Evolutionary conservation across 768 basidiomycete species (phyloP), one percentile per base, ranked within the genome.

Genomic region (Tricholoma bakamatsutake): DNA sequence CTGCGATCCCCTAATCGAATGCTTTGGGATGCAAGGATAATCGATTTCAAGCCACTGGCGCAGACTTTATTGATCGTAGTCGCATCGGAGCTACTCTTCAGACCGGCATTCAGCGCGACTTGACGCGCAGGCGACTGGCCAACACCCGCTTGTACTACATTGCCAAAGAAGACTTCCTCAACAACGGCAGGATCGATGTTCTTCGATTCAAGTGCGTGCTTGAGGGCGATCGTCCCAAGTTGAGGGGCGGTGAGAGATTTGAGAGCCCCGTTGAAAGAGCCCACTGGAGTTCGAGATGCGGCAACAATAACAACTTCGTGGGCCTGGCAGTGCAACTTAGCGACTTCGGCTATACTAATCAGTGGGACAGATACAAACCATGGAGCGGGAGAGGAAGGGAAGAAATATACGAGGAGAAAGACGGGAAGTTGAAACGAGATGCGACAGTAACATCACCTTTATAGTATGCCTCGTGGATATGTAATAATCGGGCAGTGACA

Each of bases 31-130:
- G 93, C 97, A 59, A 98, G 79, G 72, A 93, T 97, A 74, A 98
- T 83, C 28, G 95, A 81, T 74, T 98, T 98, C 81, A 99, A 77
- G 58, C 97, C 97, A 53, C 91, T 94, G 5, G 97, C 97, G 71
- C 97, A 99, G 70, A 99, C 97, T 77, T 99, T 99, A 84, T 99
- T 99, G 76, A 99, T 86, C 49, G 97, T 99, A 35, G 97, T 98
- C 18, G 96, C 95, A 74, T 99, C 97, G 27, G 96, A 95, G 55
- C 79, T 80, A 9, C 85, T 70, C 59, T 80, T 84, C 67, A 97
- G 76, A 60, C 97, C 97, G n/a, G 94, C 81, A 54, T 75, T 80
- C 56, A 99, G 84, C n/a, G 87, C 93, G 53, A 95, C 97, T 72
- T 99, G 97, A 61, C 97, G 85, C 52, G 97, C 97, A n/a, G 97